Conservation (phyloP, 768 basidiomycete genomes). For the Wakefieldia striispora region DNA sequence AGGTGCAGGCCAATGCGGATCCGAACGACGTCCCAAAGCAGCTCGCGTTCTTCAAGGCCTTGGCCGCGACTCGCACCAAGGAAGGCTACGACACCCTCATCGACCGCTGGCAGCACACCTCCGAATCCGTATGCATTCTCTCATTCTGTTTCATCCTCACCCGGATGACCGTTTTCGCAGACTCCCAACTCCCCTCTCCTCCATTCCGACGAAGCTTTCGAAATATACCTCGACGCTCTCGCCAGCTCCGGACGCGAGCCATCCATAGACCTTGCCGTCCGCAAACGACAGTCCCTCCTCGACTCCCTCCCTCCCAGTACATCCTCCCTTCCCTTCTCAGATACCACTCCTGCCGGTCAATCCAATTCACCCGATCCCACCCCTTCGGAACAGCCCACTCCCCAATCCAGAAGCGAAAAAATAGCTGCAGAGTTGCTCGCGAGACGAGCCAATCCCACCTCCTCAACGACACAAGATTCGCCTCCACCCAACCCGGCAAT, state of each 20-base stretch:
- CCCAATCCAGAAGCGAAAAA: constrained; percentile 38
- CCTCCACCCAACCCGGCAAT: constrained; percentile 34
- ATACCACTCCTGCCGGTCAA: constrained; percentile 20
- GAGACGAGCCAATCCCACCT: constrained; percentile 15
- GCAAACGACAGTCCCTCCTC: constrained; percentile 64
- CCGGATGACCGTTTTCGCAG: constrained; percentile 37
- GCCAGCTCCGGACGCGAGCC: constrained; percentile 54
- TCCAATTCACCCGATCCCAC: constrained; percentile 12
- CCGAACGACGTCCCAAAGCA: constrained; percentile 71
- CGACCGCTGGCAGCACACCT: constrained; percentile 79
- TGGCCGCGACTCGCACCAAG: constrained; percentile 61
- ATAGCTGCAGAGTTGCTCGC: constrained; percentile 43
- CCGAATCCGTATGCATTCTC: constrained; percentile 67
- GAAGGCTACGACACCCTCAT: constrained; percentile 72
- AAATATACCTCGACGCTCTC: constrained; percentile 70
- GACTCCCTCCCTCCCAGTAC: constrained; percentile 30
- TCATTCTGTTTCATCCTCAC: neutral
- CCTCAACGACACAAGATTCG: constrained; percentile 8
- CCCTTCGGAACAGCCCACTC: constrained; percentile 5
- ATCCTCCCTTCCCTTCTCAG: constrained; percentile 1
- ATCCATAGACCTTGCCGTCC: constrained; percentile 64
- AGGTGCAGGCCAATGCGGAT: constrained; percentile 73
- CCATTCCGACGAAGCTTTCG: constrained; percentile 68
- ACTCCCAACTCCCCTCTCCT: constrained; percentile 68
- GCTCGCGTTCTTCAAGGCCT: constrained; percentile 63